phyloP scores from a whole-genome alignment of 805 yeast species.

The Torulaspora microellipsoides region DNA sequence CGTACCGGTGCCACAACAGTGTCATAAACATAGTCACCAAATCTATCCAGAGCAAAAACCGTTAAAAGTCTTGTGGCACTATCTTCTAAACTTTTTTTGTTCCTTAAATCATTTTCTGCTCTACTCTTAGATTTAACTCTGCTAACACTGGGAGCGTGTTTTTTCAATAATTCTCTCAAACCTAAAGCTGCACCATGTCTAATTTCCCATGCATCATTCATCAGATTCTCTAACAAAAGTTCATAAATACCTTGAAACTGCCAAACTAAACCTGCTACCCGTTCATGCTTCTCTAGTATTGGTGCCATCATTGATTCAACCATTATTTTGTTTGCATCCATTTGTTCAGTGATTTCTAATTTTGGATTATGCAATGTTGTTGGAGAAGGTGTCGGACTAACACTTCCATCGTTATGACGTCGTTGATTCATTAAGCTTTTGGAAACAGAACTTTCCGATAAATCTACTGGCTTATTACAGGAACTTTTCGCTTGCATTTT shows the following conservation, averaged over 20 bases:
- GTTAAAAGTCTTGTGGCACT: constrained; percentile 80
- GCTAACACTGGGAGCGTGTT: constrained; percentile 84
- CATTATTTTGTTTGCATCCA: constrained; percentile 75
- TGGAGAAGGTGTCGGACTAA: constrained; percentile 23
- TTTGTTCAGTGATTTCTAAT: constrained; percentile 68
- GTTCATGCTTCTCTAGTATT: constrained; percentile 63
- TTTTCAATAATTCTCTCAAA: constrained; percentile 64
- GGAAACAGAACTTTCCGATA: constrained; percentile 67
- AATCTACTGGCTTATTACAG: constrained; percentile 53
- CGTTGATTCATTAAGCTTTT: constrained; percentile 33
- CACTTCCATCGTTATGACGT: constrained; percentile 22
- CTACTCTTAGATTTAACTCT: constrained; percentile 59
- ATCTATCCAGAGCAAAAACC: constrained; percentile 85
- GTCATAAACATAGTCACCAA: constrained; percentile 95
- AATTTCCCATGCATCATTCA: constrained; percentile 86
- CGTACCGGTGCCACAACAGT: constrained; percentile 98
- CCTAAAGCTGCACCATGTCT: constrained; percentile 97
- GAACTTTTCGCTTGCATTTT: constrained; percentile 59
- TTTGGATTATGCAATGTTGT: constrained; percentile 34
- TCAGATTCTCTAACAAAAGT: constrained; percentile 68
- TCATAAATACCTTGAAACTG: constrained; percentile 92
- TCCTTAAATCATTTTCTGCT: constrained; percentile 60
- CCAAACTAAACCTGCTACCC: constrained; percentile 77
- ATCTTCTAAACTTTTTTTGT: constrained; percentile 74
- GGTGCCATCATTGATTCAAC: constrained; percentile 75